A percentile compares a stretch with the other conserved stretches of the same genome.
Evolutionary conservation across 2,329 filamentous ascomycete species (phyloP).

Genomic region (Fusarium sulawesiense): DNA sequence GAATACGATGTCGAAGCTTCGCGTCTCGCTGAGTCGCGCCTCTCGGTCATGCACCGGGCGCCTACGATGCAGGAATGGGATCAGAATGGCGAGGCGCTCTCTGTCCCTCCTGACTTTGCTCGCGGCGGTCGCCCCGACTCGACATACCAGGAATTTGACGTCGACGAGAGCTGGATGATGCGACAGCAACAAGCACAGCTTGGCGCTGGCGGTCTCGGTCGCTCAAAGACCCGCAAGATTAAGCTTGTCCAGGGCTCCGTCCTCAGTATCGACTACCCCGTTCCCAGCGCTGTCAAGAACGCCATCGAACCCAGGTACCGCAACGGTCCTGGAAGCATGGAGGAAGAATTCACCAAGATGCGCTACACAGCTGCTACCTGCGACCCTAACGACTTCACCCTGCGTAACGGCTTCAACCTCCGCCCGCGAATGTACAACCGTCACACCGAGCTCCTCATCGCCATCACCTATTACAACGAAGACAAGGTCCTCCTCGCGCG

Average conservation of each 20-base stretch:
- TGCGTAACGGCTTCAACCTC: conserved; percentile 43
- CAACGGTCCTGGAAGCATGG: conserved; percentile 31
- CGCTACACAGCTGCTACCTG: conserved; percentile 44
- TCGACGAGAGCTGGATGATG: conserved; percentile 43
- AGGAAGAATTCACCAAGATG: conserved; percentile 44
- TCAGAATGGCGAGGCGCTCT: conserved; percentile 25
- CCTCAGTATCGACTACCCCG: conserved; percentile 44
- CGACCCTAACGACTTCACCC: conserved; percentile 43
- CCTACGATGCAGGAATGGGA: conserved; percentile 34
- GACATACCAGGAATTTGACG: conserved; percentile 34
- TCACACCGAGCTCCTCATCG: conserved; percentile 42
- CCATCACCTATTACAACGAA: conserved; percentile 45
- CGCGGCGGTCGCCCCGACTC: conserved; percentile 40
- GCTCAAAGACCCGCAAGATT: conserved; percentile 41
- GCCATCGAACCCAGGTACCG: conserved; percentile 40
- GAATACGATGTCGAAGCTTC: conserved; percentile 37
- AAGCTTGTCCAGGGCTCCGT: conserved; percentile 44
- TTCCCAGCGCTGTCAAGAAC: conserved; percentile 44
- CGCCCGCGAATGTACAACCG: conserved; percentile 45
- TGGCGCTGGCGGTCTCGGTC: conserved; percentile 30
- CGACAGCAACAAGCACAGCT: conserved; percentile 35
- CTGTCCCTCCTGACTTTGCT: conserved; percentile 27
- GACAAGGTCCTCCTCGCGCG: conserved; percentile 44
- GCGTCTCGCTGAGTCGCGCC: conserved; percentile 29
- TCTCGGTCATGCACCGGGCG: conserved; percentile 29